These are phyloP conservation scores for Phytopythium litorale DNA, from an alignment of 352 stramenopile species.

Conservation along the genomic window DNA sequence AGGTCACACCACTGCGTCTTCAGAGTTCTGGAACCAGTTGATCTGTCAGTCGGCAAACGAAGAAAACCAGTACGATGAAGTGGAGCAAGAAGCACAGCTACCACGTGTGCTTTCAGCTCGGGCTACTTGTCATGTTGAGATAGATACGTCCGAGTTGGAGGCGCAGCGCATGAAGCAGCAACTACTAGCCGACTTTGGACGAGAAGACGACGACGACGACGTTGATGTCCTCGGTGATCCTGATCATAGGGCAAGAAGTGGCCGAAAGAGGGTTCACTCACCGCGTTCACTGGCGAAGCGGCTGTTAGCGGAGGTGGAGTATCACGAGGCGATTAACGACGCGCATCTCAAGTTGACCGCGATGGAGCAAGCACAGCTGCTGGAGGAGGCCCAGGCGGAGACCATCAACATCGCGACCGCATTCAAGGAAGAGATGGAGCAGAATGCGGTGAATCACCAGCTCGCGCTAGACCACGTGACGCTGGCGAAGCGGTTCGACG, in stretches of 20 bases:
- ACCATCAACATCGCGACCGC: conserved; percentile 45
- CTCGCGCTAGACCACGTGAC: conserved; percentile 41
- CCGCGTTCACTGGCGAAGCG: conserved; percentile 40
- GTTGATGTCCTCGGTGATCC: background rate
- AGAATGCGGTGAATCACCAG: conserved; percentile 36
- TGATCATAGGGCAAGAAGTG: conserved; percentile 4
- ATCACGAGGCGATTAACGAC: conserved; percentile 60
- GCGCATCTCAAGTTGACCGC: conserved; percentile 52
- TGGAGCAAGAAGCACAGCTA: background rate
- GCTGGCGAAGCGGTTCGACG: conserved; percentile 49
- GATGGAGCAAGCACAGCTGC: conserved; percentile 51
- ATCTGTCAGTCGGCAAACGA: conserved; percentile 7
- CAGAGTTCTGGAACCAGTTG: conserved; percentile 25
- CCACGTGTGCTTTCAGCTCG: background rate
- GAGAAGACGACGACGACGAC: conserved; percentile 2
- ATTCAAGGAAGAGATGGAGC: conserved; percentile 70
- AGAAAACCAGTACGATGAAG: background rate
- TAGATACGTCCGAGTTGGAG: conserved; percentile 22
- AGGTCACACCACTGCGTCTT: conserved; percentile 15
- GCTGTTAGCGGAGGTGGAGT: conserved; percentile 61
- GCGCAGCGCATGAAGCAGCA: conserved; percentile 16
- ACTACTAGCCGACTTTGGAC: conserved; percentile 6
- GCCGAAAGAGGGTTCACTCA: conserved; percentile 28
- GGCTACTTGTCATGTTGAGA: conserved; percentile 8
- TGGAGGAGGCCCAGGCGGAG: conserved; percentile 51